These are phyloP conservation scores for Clarireedia hainanense DNA, from an alignment of 2,329 filamentous ascomycete genomes.

Conservation along the genomic window DNA sequence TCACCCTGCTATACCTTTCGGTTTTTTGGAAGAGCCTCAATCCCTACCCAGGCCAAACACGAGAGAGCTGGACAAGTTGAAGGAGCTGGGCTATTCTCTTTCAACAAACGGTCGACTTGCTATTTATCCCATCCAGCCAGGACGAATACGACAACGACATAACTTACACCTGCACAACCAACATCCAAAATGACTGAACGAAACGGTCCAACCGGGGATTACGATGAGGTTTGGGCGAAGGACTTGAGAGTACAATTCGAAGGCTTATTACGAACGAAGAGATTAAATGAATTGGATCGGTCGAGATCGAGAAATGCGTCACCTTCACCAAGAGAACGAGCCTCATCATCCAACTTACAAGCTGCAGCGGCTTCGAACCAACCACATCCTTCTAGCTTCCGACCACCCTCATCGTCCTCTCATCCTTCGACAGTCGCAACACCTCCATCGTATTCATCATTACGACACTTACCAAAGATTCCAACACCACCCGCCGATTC, in stretches of 20 bases:
- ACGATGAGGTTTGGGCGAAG: constrained; percentile 68
- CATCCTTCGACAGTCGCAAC: constrained; percentile 26
- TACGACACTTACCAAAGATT: constrained; percentile 58
- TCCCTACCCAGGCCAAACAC: too few species aligned
- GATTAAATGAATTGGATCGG: constrained; percentile 72
- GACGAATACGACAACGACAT: neutral
- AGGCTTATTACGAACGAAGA: constrained; percentile 75
- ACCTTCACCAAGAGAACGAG: constrained; percentile 43
- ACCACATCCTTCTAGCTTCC: constrained; percentile 26
- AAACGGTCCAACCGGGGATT: constrained; percentile 18
- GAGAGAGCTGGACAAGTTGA: neutral
- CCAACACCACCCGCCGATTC: constrained; percentile 70
- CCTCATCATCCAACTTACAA: constrained; percentile 42
- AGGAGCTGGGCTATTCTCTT: neutral
- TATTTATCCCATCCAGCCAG: neutral
- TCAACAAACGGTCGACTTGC: neutral
- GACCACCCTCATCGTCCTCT: constrained; percentile 41
- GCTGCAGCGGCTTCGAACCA: constrained; percentile 13
- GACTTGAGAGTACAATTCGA: constrained; percentile 81
- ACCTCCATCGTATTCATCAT: constrained; percentile 52
- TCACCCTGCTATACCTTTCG: too few species aligned
- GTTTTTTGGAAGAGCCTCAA: too few species aligned
- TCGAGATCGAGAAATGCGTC: constrained; percentile 53
- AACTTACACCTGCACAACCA: neutral
- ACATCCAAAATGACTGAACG: constrained; percentile 23